Evolutionary conservation across 257 asterid genomes (phyloP), one percentile per base, ranked within the genome.

Genomic region (Primulina huaijiensis): DNA sequence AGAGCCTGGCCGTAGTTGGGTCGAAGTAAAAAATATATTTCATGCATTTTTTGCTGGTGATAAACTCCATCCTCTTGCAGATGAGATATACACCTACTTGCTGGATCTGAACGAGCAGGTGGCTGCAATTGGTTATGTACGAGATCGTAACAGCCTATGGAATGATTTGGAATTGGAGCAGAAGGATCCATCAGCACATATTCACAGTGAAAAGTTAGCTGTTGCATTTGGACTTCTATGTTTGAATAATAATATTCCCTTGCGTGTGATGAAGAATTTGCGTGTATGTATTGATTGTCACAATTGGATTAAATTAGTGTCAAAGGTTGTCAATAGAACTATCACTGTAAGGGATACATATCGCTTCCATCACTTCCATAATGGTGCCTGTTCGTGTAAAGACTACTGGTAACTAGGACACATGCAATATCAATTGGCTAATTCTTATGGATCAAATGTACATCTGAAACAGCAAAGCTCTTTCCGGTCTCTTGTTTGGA

Each of bases 1-100:
- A 80, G 98, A 92, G 81, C 96, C 96, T 27, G 98, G 98, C 55
- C 86, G 86, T 27, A 92, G 98, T 76, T 92, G 97, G 97, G 80
- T 89, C 57, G 94, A 86, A 81, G 86, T 86, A 35, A 85, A 82
- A 74, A 86, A 88, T 72, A 69, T 73, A 16, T 78, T 86, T 37
- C 92, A 92, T 79, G 88, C 89, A 65, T 91, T 91, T 81, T 87
- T 84, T 72, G 97, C 77, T 68, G 96, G 96, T 8, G 97, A 91
- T 81, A 77, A 71, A 53, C 87, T 84, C 55, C 97, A 91, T 74
- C 95, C 92, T 71, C 84, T 75, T 58, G 88, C 88, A 31, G 78
- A 78, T 63, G 80, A 84, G 82, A 87, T 91, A 53, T 76, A 89
- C 65, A 64, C 67, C 38, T 86, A 79, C 70, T 74, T 91, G 64